Evolutionary conservation across 805 yeast species (phyloP).

Genomic region (Alloascoidea hylecoeti): DNA sequence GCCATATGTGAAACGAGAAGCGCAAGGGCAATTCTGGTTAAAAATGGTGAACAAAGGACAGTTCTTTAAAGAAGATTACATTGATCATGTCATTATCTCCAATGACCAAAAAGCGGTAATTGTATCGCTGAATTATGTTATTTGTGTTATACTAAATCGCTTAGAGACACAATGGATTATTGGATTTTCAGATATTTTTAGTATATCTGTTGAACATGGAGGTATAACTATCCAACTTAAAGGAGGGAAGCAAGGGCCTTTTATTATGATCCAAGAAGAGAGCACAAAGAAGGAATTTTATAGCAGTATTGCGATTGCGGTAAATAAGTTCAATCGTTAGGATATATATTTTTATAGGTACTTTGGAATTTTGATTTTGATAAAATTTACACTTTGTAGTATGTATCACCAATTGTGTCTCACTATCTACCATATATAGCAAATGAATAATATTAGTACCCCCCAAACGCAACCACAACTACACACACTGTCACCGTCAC

Average conservation of each 20-base stretch:
- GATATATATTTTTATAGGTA: no score
- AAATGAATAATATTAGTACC: no score
- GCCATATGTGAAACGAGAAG: slow-evolving; percentile 66
- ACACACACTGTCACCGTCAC: no score
- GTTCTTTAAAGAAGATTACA: slow-evolving; percentile 54
- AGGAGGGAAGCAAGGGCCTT: slow-evolving; percentile 44
- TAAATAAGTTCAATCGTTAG: slow-evolving; percentile 52
- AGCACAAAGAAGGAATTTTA: slow-evolving; percentile 53
- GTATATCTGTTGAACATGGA: slow-evolving; percentile 62
- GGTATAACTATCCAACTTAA: slow-evolving; percentile 62
- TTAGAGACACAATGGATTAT: slow-evolving; percentile 63
- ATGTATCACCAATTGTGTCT: no score
- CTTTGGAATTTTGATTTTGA: no score
- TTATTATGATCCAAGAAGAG: slow-evolving; percentile 67
- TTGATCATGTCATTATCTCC: slow-evolving; percentile 70
- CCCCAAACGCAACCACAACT: no score
- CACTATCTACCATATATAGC: no score
- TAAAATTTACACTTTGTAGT: no score
- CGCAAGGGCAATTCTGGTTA: slow-evolving; percentile 92
- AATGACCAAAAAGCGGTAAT: slow-evolving; percentile 70
- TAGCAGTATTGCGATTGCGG: slow-evolving; percentile 66
- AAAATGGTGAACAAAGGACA: slow-evolving; percentile 74
- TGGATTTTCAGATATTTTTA: slow-evolving; percentile 44
- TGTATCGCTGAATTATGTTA: slow-evolving; percentile 56
- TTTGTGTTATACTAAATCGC: slow-evolving; percentile 49